Base-by-base conservation (phyloP, 2,329 filamentous ascomycete genomes). In the Lasiodiplodia hormozganensis region DNA sequence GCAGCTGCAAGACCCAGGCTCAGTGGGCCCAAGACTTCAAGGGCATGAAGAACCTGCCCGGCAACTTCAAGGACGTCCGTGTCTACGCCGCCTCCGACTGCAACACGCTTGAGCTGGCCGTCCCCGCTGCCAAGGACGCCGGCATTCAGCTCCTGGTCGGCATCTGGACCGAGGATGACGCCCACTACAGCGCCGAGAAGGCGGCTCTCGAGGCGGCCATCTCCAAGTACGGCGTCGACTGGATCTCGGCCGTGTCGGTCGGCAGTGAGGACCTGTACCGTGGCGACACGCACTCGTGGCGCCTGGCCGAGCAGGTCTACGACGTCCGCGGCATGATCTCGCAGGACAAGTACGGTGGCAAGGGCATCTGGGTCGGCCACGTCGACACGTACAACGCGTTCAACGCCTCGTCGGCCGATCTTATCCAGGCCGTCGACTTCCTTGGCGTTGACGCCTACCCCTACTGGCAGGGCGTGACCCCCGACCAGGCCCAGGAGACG, bases 181-280 rank as follows among this genome's bases (percentile, higher is more conserved):
- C 74, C 70, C 68, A 77, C 67, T 71, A 79, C 68, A 74, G 77
- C 49, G 75, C 74, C 34, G 78, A 80, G 71, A 71, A 79, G 49
- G 74, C 71, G 28, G 77, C 78, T 2, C 71, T 80, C 43, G 72
- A 69, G 25, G 71, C 74, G 10, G 77, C 76, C 23, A 74, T 80
- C 65, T 62, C 75, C 51, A 69, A 77, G 65, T 73, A 80, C 68
- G 78, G 78, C 68, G 72, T 73, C 31, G 72, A 78, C 67, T 74
- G 79, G 64, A 74, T 80, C 21, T 71, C 79, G 51, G 78, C 75
- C 18, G 74, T 80, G 36, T 78, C 77, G 4, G 75, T 80, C 52
- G 78, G 78, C 64, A 78, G 74, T 70, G 78, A 80, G 71, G 78
- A 80, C 58, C 69, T 96, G 53, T 96, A 96, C 85, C 90, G 92